Percentiles rank a stretch among this genome's conserved stretches.
Evolutionary conservation across 164 flowering plant species (phyloP).

Genomic region (Houttuynia cordata): DNA sequence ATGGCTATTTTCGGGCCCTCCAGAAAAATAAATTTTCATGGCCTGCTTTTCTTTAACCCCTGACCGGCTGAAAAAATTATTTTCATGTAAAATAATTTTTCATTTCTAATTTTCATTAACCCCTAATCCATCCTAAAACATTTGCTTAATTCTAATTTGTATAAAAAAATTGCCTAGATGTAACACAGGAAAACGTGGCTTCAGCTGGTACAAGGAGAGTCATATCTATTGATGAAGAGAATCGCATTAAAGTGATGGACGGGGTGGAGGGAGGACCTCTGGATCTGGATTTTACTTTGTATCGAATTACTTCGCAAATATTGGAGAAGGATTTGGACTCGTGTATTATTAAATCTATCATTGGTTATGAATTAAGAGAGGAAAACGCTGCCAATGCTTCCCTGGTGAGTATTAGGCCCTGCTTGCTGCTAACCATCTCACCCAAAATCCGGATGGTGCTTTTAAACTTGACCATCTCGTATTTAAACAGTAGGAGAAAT

Average conservation of each 20-base stretch:
- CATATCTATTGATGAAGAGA: constrained; percentile 19
- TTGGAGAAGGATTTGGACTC: constrained; percentile 14
- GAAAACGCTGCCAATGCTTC: constrained; percentile 15
- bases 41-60: no score
- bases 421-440: constrained; percentile 3
- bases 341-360: constrained; percentile 16
- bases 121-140: no score
- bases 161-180: no score
- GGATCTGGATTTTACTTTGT: constrained; percentile 17
- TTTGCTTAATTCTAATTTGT: not conserved
- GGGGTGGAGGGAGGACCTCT: constrained; percentile 19
- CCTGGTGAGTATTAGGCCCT: constrained; percentile 8
- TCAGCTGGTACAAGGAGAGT: constrained; percentile 16
- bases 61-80: no score
- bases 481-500: not conserved
- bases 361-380: constrained; percentile 23
- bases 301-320: constrained; percentile 13
- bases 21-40: no score
- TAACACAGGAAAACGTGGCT: not conserved
- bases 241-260: constrained; percentile 12
- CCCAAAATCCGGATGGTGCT: not conserved
- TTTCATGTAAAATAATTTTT: no score
- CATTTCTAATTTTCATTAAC: no score
- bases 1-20: no score
- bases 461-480: not conserved